Percentiles rank a stretch among this genome's conserved stretches.
Evolutionary conservation across 345 rosid genomes (phyloP).

Genomic region (rapeseed (Brassica napus)): Da-Ae NC_063438.1:5093501-5094000

Average conservation of each 20-base stretch:
- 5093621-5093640: not conserved
- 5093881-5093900: not conserved
- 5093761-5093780: not conserved
- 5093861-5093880: not conserved
- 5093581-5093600: not conserved
- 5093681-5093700: not conserved
- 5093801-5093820: not conserved
- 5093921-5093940: not conserved
- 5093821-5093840: not conserved
- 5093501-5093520: not conserved
- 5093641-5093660: not conserved
- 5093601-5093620: not conserved
- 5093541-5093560: not conserved
- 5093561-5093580: not conserved
- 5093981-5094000: not conserved
- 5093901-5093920: not conserved
- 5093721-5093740: not conserved
- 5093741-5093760: not conserved
- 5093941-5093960: not conserved
- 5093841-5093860: not conserved
- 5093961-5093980: not conserved
- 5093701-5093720: not conserved
- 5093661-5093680: not conserved
- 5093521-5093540: not conserved
- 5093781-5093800: not conserved